Evolutionary conservation across 2,329 filamentous ascomycete species (phyloP).

Genomic region (Diaporthe velutina): DNA sequence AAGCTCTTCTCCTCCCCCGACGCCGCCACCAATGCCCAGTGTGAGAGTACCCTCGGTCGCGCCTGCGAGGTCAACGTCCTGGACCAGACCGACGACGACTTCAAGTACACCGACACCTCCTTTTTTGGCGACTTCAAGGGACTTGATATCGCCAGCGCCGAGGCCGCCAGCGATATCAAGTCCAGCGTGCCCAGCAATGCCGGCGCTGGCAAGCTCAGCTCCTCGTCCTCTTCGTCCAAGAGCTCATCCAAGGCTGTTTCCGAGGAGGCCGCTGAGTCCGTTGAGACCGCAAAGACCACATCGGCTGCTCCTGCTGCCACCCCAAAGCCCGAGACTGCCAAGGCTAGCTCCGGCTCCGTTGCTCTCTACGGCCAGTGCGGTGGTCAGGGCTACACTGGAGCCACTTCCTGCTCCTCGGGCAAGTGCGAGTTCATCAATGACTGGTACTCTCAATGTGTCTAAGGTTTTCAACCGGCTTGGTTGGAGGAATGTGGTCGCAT

Average conservation of each 20-base stretch:
- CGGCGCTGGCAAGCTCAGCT: background rate
- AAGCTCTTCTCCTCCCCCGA: background rate
- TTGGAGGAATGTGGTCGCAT: background rate
- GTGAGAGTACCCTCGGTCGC: background rate
- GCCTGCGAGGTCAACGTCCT: background rate
- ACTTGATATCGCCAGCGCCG: background rate
- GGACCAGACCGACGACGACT: background rate
- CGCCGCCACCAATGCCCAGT: background rate
- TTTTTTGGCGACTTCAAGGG: background rate
- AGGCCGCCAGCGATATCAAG: background rate
- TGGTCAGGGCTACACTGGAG: background rate
- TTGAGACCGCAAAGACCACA: background rate
- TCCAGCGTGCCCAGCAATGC: background rate
- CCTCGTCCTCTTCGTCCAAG: background rate
- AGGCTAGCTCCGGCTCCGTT: background rate
- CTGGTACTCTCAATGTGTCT: background rate
- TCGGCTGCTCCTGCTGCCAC: background rate
- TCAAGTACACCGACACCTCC: background rate
- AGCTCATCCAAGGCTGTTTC: background rate
- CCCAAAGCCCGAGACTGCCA: background rate
- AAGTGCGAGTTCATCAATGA: background rate
- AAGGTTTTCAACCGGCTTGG: background rate
- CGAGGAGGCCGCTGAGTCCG: background rate
- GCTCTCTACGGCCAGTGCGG: background rate
- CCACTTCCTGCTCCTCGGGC: background rate